Base-by-base conservation (phyloP, 441 rosid genomes). In the Hura crepitans region DNA sequence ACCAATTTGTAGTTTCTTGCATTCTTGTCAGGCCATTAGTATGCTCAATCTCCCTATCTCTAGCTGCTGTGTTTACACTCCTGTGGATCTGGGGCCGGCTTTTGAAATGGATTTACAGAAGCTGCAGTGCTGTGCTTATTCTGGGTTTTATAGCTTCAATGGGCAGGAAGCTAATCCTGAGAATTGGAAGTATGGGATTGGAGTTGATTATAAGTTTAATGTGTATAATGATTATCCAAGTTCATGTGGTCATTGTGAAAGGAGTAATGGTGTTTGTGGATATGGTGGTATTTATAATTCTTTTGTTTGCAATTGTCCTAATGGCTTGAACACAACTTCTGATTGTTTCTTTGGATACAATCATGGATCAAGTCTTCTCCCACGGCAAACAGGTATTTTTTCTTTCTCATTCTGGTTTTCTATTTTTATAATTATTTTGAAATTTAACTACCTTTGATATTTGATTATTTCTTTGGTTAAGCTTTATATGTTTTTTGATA, bases 21-120 rank as follows among this genome's bases (percentile, higher is more conserved):
- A 86, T 71, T 88, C 98, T 6, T 82, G 86, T 72, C 84, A 85
- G 56, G 90, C 97, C 0, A 91, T 93, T 53, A 91, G 92, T 67
- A 65, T 78, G 64, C 81, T 86, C 58, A 85, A 86, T 75, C 89
- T 86, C 20, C 96, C 93, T 0, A 86, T 82, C 49, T 91, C 98
- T 45, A 84, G 92, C 1, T 93, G 98, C 27, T 93, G 97, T 68
- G 95, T 93, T 58, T 93, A 91, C 76, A 82, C 93, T 1, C 98
- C 97, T 0, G 82, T 91, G 9, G 95, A 93, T 73, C 92, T 93
- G 2, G 98, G 97, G 27, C 97, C 97, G 2, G 72, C 96, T 11
- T 91, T 91, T 28, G 88, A 88, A 37, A 82, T 93, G 87, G 86
- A 93, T 72, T 80, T 91, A 35, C 56, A 81, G 77, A 91, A 89